These are phyloP conservation scores for Talaromyces liani DNA, from an alignment of 495 filamentous ascomycete genomes.

Conservation along the genomic window DNA sequence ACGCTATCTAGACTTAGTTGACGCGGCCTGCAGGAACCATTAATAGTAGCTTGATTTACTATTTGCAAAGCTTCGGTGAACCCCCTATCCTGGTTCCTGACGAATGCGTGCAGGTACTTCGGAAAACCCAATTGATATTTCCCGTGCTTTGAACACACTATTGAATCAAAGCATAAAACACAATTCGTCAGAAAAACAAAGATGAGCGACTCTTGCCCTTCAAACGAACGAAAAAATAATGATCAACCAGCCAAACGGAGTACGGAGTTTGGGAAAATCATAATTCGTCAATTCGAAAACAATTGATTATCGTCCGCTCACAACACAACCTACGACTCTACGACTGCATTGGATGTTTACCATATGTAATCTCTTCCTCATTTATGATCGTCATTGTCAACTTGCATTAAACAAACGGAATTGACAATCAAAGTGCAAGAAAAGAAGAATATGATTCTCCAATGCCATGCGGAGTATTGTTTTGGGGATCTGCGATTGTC, in stretches of 20 bases:
- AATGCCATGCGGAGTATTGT: slow-evolving; percentile 3
- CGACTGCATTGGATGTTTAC: background rate
- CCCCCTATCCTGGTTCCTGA: background rate
- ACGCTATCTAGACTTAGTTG: background rate
- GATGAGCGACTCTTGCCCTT: background rate
- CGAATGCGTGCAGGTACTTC: background rate
- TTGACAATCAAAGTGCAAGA: background rate
- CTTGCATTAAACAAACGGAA: background rate
- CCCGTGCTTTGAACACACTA: background rate
- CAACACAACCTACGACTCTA: background rate
- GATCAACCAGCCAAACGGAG: background rate
- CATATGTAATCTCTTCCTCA: background rate
- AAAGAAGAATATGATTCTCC: background rate
- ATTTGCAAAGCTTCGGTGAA: background rate
- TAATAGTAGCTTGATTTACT: background rate
- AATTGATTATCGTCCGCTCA: background rate
- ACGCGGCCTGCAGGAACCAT: background rate
- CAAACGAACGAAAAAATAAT: background rate
- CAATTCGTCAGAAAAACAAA: background rate
- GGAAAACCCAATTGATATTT: background rate
- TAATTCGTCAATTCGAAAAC: background rate
- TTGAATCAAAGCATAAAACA: background rate
- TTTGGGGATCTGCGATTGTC: background rate
- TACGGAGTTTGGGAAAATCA: background rate
- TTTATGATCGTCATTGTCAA: background rate